Evolutionary conservation across 352 stramenopile genomes (phyloP), one percentile per base, ranked within the genome.

Genomic region (Globisporangium solare): DNA sequence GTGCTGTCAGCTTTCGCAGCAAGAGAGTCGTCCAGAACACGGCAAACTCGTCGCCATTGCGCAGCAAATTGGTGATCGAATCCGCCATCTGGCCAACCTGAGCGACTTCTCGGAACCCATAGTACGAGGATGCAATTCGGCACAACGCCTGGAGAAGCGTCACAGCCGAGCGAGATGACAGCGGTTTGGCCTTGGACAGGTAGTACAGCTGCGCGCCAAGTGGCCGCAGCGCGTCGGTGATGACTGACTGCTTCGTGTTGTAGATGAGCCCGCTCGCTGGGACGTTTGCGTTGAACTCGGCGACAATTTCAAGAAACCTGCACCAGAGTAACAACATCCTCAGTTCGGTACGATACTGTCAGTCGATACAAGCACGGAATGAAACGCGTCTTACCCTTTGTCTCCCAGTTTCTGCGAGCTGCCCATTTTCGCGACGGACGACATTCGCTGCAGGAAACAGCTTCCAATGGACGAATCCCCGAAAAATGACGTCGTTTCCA

Each of bases 241-340:
- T 82, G 6, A 88, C 73, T 4, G 73, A 73, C 40, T 92, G 73
- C 54, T 94, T 95, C 6, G 83, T 94, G 45, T 83, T 82, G 69
- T 95, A 94, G 0, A 81, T 60, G 35, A 95, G 88, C 3, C 89
- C 89, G 39, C 82, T 94, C 6, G 76, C 67, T 24, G 86, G 81
- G 0, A 97, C 86, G 51, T 97, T 97, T 12, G 88, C 85, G 42
- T 97, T 97, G 60, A 97, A 96, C 56, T 97, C 89, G 46, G 79
- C 69, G 15, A 87, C 83, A 59, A 93, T 93, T 46, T 85, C 71
- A 21, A 93, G 66, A 50, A 94, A 90, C 8, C 83, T 93, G 27
- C 0, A 35, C 10, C 27, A 35, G 3, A 35, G 10, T 11, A 35
- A 35, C 27, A 3, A 35, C 27, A 35, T 35, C 4, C 27, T 35